A percentile compares a stretch with the other conserved stretches of the same genome.
phyloP scores from a whole-genome alignment of 2,329 filamentous ascomycete genomes.

The Colletotrichum lindemuthianum region DNA sequence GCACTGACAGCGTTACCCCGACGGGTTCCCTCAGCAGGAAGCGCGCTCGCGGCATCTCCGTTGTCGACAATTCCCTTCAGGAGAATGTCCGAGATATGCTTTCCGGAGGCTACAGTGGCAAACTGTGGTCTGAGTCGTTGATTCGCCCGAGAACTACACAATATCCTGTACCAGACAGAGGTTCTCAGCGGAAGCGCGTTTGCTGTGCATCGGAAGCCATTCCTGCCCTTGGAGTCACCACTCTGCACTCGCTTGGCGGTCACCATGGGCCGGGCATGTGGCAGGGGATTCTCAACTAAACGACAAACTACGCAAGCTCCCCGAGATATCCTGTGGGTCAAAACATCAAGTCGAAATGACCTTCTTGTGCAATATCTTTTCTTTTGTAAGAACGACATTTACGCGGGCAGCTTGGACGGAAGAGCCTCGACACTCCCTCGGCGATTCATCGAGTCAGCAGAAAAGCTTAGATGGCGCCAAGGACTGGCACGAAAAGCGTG shows the following conservation, averaged over 20 bases:
- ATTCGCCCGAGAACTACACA: slow-evolving; percentile 50
- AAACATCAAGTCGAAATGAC: slow-evolving; percentile 14
- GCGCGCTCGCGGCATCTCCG: slow-evolving; percentile 67
- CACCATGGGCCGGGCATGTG: slow-evolving; percentile 72
- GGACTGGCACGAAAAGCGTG: slow-evolving; percentile 52
- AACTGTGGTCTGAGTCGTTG: slow-evolving; percentile 50
- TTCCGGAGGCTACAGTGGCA: slow-evolving; percentile 46
- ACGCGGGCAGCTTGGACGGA: slow-evolving; percentile 40
- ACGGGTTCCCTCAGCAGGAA: slow-evolving; percentile 56
- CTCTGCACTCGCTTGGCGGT: slow-evolving; percentile 60
- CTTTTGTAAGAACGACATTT: slow-evolving; percentile 37
- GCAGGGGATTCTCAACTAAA: slow-evolving; percentile 69
- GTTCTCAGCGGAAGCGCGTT: slow-evolving; percentile 67
- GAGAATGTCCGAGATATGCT: slow-evolving; percentile 75
- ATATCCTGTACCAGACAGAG: slow-evolving; percentile 41
- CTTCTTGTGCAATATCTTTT: slow-evolving; percentile 36
- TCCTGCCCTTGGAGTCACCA: slow-evolving; percentile 56
- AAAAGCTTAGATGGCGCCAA: slow-evolving; percentile 46
- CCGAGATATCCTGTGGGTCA: slow-evolving; percentile 24
- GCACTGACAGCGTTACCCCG: slow-evolving; percentile 50
- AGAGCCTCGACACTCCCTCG: slow-evolving; percentile 46
- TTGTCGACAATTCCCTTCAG: slow-evolving; percentile 67
- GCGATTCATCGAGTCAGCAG: slow-evolving; percentile 45
- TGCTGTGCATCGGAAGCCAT: slow-evolving; percentile 72
- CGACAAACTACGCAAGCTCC: slow-evolving; percentile 28